Percentiles rank a stretch among this genome's conserved stretches.
Conservation (phyloP, 2,329 filamentous ascomycete genomes). For the Phialocephala sp. region DNA sequence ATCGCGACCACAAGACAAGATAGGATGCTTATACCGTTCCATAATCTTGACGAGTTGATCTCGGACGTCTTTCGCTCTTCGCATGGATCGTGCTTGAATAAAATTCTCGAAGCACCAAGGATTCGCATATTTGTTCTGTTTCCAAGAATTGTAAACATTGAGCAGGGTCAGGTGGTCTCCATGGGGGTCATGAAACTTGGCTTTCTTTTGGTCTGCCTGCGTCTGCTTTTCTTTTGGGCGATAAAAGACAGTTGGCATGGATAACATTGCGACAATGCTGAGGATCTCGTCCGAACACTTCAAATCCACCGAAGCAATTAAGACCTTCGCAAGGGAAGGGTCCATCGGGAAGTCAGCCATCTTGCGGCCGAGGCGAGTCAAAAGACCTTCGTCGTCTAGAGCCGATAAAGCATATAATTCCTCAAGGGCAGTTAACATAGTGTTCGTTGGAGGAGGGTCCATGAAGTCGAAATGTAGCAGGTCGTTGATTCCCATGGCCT, state of each 20-base stretch:
- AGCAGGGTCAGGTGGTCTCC: slow-evolving; percentile 94
- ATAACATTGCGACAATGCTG: slow-evolving; percentile 93
- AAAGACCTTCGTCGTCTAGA: slow-evolving; percentile 90
- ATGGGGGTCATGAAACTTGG: slow-evolving; percentile 94
- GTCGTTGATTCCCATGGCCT: slow-evolving; percentile 99
- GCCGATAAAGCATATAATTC: slow-evolving; percentile 92
- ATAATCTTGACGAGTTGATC: slow-evolving; percentile 94
- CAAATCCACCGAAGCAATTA: slow-evolving; percentile 87
- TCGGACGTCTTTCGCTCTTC: slow-evolving; percentile 87
- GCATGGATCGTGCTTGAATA: slow-evolving; percentile 89
- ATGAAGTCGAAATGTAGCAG: slow-evolving; percentile 98
- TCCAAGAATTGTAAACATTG: slow-evolving; percentile 99
- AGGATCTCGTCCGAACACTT: slow-evolving; percentile 93
- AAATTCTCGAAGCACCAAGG: slow-evolving; percentile 99
- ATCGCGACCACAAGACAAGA: slow-evolving; percentile 85
- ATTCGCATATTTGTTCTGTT: slow-evolving; percentile 77
- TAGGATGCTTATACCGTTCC: slow-evolving; percentile 82
- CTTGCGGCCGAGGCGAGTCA: slow-evolving; percentile 90
- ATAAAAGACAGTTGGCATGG: slow-evolving; percentile 86
- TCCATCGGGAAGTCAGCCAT: slow-evolving; percentile 99
- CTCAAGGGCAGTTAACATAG: slow-evolving; percentile 94
- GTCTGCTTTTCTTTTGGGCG: slow-evolving; percentile 96
- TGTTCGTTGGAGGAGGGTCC: slow-evolving; percentile 97
- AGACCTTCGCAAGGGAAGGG: slow-evolving; percentile 84
- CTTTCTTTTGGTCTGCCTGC: slow-evolving; percentile 95